Evolutionary conservation across 768 basidiomycete genomes (phyloP).

Genomic region (Rhodotorula sphaerocarpa): DNA sequence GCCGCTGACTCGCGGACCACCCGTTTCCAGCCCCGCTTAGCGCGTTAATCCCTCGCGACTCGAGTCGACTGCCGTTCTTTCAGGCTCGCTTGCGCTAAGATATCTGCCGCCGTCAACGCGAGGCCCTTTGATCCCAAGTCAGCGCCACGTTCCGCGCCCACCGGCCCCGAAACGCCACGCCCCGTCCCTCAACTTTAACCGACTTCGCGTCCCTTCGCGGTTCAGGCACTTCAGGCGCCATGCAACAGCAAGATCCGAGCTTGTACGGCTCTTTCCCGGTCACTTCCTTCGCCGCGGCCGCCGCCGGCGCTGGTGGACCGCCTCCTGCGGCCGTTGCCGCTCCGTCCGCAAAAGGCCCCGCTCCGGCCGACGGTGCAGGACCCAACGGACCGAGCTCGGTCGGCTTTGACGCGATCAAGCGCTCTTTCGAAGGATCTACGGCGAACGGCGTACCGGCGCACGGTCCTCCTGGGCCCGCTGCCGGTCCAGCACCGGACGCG

Average conservation of each 20-base stretch:
- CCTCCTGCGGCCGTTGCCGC: not conserved
- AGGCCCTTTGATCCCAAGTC: too few relatives aligned
- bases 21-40: too few relatives aligned
- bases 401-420: slow-evolving; percentile 33
- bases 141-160: too few relatives aligned
- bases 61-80: too few relatives aligned
- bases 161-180: too few relatives aligned
- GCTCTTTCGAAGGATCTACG: slow-evolving; percentile 20
- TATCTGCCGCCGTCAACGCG: too few relatives aligned
- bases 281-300: not conserved
- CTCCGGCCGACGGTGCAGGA: not conserved
- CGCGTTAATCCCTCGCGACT: too few relatives aligned
- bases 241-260: slow-evolving; percentile 1
- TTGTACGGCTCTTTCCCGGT: slow-evolving; percentile 6
- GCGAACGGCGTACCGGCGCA: too few relatives aligned
- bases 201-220: not conserved
- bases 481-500: too few relatives aligned
- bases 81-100: too few relatives aligned
- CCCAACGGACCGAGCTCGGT: not conserved
- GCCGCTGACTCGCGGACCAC: too few relatives aligned
- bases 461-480: too few relatives aligned
- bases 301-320: not conserved
- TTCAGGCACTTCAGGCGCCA: not conserved
- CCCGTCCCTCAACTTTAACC: not conserved
- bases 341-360: not conserved